Conservation (phyloP, 768 basidiomycete genomes). For the Suillus ampliporus region DNA sequence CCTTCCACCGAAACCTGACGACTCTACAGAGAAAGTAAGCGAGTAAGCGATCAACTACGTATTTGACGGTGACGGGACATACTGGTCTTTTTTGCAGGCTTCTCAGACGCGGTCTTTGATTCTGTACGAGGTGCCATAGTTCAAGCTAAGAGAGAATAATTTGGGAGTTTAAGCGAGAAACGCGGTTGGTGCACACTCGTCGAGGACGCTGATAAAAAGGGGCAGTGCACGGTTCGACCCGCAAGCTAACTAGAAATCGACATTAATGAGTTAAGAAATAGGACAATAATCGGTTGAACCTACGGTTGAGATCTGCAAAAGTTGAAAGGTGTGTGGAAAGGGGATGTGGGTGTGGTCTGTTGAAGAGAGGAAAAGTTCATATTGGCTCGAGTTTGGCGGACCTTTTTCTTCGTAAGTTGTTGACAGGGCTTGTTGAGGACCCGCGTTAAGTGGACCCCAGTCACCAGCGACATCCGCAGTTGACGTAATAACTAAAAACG, state of each 20-base stretch:
- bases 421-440: constrained; percentile 29
- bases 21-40: constrained; percentile 48
- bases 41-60: constrained; percentile 24
- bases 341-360: constrained; percentile 40
- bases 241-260: constrained; percentile 10
- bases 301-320: constrained; percentile 22
- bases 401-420: constrained; percentile 48
- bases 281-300: not conserved
- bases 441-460: constrained; percentile 32
- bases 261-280: constrained; percentile 17
- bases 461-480: constrained; percentile 12
- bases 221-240: constrained; percentile 23
- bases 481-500: constrained; percentile 22
- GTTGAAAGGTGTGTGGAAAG: constrained; percentile 14
- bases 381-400: constrained; percentile 57
- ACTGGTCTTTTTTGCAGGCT: constrained; percentile 62
- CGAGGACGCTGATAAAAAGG: constrained; percentile 38
- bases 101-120: constrained; percentile 48
- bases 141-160: constrained; percentile 15
- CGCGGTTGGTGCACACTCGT: constrained; percentile 19
- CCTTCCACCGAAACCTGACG: constrained; percentile 54
- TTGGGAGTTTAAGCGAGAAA: constrained; percentile 14
- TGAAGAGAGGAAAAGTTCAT: constrained; percentile 53
- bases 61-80: constrained; percentile 29
- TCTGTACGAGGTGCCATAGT: constrained; percentile 52